Evolutionary conservation across 1,139 yeast genomes (phyloP).

Genomic region (Kluyveromyces marxianus): DNA sequence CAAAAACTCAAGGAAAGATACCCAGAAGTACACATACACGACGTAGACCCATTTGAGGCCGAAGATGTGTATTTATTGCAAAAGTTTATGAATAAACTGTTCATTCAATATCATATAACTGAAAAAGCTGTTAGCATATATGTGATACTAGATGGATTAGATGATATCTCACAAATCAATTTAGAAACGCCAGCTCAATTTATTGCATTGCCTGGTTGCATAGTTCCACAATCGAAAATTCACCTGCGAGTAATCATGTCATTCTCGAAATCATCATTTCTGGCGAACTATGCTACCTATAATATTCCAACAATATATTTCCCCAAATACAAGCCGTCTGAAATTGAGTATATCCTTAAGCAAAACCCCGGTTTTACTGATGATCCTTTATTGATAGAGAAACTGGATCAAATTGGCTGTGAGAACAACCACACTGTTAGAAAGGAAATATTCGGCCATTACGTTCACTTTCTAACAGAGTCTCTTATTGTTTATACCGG

Average conservation of each 20-base stretch:
- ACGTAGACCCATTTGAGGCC: conserved; percentile 26
- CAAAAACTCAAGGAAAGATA: conserved; percentile 12
- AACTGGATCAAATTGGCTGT: conserved; percentile 5
- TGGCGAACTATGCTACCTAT: conserved; percentile 22
- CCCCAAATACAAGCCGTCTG: conserved; percentile 23
- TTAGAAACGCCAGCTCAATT: conserved; percentile 24
- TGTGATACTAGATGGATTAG: conserved; percentile 27
- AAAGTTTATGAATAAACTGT: conserved; percentile 16
- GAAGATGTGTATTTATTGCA: conserved; percentile 26
- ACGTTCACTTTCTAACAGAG: conserved; percentile 25
- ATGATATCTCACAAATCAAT: conserved; percentile 27
- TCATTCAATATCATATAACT: conserved; percentile 13
- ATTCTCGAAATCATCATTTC: conserved; percentile 20
- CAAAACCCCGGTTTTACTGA: conserved; percentile 15
- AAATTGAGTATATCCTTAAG: conserved; percentile 20
- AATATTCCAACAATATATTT: conserved; percentile 25
- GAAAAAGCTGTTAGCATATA: conserved; percentile 13
- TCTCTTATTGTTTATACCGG: conserved; percentile 30
- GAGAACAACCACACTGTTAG: conserved; percentile 1
- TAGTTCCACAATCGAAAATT: conserved; percentile 16
- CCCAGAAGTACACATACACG: conserved; percentile 12
- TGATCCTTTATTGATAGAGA: conserved; percentile 9
- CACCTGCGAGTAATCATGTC: conserved; percentile 22
- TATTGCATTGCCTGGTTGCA: conserved; percentile 21
- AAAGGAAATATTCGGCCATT: conserved; percentile 16